These are phyloP conservation scores for Penicillium arizonense DNA, from an alignment of 495 filamentous ascomycete species.

Conservation along the genomic window DNA sequence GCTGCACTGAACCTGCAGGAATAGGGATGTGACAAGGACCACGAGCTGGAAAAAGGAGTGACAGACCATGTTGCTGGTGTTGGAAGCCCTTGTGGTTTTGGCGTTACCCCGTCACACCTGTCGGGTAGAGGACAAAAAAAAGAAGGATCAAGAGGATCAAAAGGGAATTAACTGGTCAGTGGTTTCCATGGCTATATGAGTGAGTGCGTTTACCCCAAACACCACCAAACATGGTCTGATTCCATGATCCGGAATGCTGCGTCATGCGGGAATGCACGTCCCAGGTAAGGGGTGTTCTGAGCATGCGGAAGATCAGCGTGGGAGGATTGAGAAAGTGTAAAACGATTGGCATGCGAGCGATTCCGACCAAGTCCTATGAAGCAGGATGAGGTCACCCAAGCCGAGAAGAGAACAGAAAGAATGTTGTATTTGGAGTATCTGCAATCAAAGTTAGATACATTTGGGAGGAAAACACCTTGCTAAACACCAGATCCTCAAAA, in stretches of 20 bases:
- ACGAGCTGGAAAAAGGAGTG: conserved; percentile 21
- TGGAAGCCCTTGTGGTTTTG: conserved; percentile 12
- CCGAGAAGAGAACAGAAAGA: conserved; percentile 12
- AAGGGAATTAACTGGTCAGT: background rate
- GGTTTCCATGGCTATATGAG: conserved; percentile 9
- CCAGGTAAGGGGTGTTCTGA: conserved; percentile 11
- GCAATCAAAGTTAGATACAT: conserved; percentile 22
- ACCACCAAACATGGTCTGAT: conserved; percentile 2
- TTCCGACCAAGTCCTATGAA: conserved; percentile 3
- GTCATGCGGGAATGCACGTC: conserved; percentile 25
- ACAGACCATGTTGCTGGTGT: conserved; percentile 26
- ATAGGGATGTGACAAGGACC: conserved; percentile 19
- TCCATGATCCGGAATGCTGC: conserved; percentile 23
- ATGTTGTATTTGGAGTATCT: conserved; percentile 19
- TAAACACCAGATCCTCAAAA: conserved; percentile 20
- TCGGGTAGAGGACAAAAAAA: background rate
- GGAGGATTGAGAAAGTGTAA: background rate
- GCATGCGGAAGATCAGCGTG: conserved; percentile 2
- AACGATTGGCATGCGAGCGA: conserved; percentile 10
- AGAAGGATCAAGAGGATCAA: background rate
- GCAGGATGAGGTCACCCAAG: conserved; percentile 18
- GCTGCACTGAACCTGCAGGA: conserved; percentile 17
- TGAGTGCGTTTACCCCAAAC: background rate
- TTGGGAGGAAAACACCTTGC: conserved; percentile 17
- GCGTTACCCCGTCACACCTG: conserved; percentile 10